Conservation (phyloP, 2,329 filamentous ascomycete genomes). For the Ophiosphaerella narmari region DNA sequence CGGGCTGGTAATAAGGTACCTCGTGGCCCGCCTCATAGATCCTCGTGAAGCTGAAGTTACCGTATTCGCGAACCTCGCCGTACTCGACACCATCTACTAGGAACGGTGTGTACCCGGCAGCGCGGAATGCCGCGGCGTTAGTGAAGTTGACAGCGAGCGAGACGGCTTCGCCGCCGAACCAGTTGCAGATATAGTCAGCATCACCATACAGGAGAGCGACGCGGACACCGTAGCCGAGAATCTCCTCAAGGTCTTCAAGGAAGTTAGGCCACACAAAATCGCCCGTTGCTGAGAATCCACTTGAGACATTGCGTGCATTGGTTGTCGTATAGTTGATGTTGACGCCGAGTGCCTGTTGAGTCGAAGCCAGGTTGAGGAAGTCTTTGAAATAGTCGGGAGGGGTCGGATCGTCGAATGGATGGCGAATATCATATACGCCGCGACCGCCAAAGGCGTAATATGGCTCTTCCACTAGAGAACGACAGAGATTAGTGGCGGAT, state of each 20-base stretch:
- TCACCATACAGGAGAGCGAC: slow-evolving; percentile 63
- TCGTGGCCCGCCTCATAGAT: slow-evolving; percentile 60
- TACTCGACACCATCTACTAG: slow-evolving; percentile 63
- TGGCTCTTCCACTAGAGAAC: slow-evolving; percentile 50
- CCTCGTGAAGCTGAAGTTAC: slow-evolving; percentile 62
- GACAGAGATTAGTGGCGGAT: slow-evolving; percentile 48
- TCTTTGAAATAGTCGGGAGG: slow-evolving; percentile 56
- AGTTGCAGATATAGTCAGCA: slow-evolving; percentile 63
- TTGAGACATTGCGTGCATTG: slow-evolving; percentile 44
- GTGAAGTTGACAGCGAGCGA: slow-evolving; percentile 62
- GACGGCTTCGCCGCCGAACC: slow-evolving; percentile 75
- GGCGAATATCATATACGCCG: slow-evolving; percentile 62
- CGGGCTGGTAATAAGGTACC: slow-evolving; percentile 51
- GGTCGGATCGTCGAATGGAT: slow-evolving; percentile 57
- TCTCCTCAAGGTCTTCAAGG: slow-evolving; percentile 53
- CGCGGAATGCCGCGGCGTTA: slow-evolving; percentile 57
- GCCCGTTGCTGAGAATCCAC: slow-evolving; percentile 52
- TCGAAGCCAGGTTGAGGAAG: slow-evolving; percentile 58
- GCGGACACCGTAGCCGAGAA: slow-evolving; percentile 61
- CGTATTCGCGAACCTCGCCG: slow-evolving; percentile 75
- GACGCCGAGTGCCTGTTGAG: slow-evolving; percentile 55
- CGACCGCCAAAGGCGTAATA: slow-evolving; percentile 49
- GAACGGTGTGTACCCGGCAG: slow-evolving; percentile 73
- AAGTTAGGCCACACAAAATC: slow-evolving; percentile 54
- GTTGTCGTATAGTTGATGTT: slow-evolving; percentile 61